phyloP scores from a whole-genome alignment of 495 filamentous ascomycete genomes.

The Tuber microsphaerosporum region DNA sequence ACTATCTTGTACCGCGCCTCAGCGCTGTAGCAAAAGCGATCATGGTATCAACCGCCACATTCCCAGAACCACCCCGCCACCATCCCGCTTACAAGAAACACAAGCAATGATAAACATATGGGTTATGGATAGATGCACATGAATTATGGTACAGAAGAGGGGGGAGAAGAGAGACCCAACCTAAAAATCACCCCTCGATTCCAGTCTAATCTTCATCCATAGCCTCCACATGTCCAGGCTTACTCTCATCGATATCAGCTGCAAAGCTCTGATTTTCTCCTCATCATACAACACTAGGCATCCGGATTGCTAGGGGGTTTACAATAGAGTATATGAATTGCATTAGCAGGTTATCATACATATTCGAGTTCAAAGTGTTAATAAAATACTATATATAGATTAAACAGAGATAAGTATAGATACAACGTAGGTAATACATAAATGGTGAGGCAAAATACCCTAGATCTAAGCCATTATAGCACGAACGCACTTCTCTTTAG shows the following conservation, averaged over 20 bases:
- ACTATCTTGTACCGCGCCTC: neutral
- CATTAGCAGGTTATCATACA: too few species aligned
- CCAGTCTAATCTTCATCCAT: conserved; percentile 38
- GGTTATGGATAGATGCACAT: neutral
- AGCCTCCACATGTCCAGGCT: conserved; percentile 25
- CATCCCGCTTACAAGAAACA: neutral
- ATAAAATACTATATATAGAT: too few species aligned
- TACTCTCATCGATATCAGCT: conserved; percentile 27
- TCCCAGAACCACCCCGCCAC: neutral
- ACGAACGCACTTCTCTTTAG: too few species aligned
- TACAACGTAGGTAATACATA: too few species aligned
- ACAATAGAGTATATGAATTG: too few species aligned
- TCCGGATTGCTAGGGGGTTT: too few species aligned
- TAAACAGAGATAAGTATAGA: too few species aligned
- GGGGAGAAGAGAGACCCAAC: neutral
- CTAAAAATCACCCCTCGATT: neutral
- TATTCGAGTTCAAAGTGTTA: too few species aligned
- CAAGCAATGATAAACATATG: neutral
- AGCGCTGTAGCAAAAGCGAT: neutral
- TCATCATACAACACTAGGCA: conserved; percentile 54
- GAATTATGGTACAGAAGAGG: neutral
- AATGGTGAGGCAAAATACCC: too few species aligned
- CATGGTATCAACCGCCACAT: neutral
- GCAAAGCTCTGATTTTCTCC: conserved; percentile 57
- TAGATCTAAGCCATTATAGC: too few species aligned